Evolutionary conservation across 2,329 filamentous ascomycete species (phyloP).

Genomic region (Cladosporium sp.): DNA sequence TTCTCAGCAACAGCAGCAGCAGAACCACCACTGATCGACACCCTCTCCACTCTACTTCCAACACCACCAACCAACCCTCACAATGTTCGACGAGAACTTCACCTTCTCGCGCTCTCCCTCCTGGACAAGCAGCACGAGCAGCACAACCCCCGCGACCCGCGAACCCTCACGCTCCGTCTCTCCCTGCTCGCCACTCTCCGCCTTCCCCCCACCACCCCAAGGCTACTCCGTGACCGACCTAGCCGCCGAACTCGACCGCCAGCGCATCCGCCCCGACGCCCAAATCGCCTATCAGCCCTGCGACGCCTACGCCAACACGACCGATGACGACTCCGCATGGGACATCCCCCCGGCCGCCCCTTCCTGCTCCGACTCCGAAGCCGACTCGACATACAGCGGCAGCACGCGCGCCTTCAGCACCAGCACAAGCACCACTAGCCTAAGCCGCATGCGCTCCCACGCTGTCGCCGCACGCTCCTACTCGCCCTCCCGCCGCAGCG

Average conservation of each 20-base stretch:
- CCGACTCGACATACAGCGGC: conserved; percentile 5
- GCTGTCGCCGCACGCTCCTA: conserved; percentile 20
- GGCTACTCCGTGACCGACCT: conserved; percentile 30
- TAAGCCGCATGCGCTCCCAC: conserved; percentile 17
- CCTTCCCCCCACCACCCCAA: conserved; percentile 20
- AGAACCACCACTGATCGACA: conserved; percentile 37
- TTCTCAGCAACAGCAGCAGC: not conserved
- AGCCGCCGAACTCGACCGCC: conserved; percentile 25
- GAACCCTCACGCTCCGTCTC: conserved; percentile 30
- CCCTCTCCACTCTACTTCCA: not conserved
- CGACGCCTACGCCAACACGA: conserved; percentile 29
- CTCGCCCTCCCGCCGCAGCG: conserved; percentile 35
- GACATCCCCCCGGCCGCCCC: conserved; percentile 17
- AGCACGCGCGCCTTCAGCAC: conserved; percentile 2
- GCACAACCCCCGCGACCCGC: conserved; percentile 14
- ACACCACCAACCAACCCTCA: not conserved
- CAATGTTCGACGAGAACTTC: conserved; percentile 31
- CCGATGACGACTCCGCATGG: conserved; percentile 30
- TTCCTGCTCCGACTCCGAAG: conserved; percentile 15
- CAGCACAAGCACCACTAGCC: conserved; percentile 4
- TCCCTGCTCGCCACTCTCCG: conserved; percentile 25
- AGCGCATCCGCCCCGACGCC: conserved; percentile 23
- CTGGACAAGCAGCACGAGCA: conserved; percentile 20
- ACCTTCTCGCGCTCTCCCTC: conserved; percentile 28
- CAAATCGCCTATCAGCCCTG: conserved; percentile 32